Conservation (phyloP, 1,284 basidiomycete genomes). For the Leccinum ambiguum region DNA sequence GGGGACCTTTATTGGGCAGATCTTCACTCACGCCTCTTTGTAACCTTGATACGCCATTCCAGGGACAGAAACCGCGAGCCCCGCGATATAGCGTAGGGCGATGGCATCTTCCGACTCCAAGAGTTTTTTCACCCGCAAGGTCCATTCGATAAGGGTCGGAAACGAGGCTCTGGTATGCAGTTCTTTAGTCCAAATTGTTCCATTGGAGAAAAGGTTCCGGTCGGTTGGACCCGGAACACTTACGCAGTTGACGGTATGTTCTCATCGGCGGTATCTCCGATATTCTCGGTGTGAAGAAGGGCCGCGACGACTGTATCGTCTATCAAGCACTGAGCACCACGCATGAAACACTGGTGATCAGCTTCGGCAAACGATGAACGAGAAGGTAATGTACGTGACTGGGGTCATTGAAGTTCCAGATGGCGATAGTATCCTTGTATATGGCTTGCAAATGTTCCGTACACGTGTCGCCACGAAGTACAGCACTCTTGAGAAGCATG, state of each 20-base stretch:
- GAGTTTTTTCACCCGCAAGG: not conserved
- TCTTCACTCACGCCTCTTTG: slow-evolving; percentile 13
- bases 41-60: slow-evolving; percentile 7
- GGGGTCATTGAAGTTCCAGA: slow-evolving; percentile 34
- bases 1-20: no score
- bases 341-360: not conserved
- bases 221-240: not conserved
- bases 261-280: slow-evolving; percentile 12
- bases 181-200: not conserved
- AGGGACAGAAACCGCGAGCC: slow-evolving; percentile 15
- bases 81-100: not conserved
- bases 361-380: not conserved
- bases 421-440: slow-evolving; percentile 26
- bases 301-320: slow-evolving; percentile 11
- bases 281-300: slow-evolving; percentile 1
- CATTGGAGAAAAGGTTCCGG: no score
- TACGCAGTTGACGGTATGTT: not conserved
- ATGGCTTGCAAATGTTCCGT: slow-evolving; percentile 26
- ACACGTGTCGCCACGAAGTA: slow-evolving; percentile 16
- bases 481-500: slow-evolving; percentile 24
- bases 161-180: slow-evolving; percentile 8
- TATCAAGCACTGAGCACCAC: slow-evolving; percentile 9
- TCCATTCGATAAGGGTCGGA: not conserved
- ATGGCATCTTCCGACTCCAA: not conserved
- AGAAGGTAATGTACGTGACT: slow-evolving; percentile 15